Evolutionary conservation across 1,284 basidiomycete species (phyloP).

Genomic region (Pisolithus thermaeus): DNA sequence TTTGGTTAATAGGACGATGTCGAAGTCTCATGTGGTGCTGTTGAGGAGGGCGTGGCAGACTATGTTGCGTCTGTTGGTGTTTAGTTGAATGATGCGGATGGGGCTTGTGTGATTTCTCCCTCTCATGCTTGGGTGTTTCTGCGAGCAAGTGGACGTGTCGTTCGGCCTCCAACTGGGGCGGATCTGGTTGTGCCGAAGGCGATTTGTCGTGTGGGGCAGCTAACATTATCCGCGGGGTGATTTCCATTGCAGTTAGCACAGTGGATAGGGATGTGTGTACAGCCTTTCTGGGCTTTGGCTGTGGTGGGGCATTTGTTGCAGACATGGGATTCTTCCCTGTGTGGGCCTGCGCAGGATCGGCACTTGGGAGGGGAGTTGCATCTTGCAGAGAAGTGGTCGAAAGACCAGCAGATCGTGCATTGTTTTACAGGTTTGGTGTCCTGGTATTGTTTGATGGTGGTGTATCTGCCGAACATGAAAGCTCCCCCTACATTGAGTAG

Average conservation of each 20-base stretch:
- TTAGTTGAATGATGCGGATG: slow-evolving; percentile 18
- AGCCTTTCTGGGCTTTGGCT: background rate
- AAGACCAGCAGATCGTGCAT: slow-evolving; percentile 15
- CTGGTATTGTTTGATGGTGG: slow-evolving; percentile 20
- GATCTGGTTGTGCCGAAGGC: background rate
- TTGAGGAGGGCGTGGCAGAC: slow-evolving; percentile 17
- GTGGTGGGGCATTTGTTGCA: slow-evolving; percentile 7
- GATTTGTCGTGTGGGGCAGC: background rate
- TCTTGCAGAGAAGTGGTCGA: slow-evolving; percentile 4
- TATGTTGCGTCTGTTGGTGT: slow-evolving; percentile 12
- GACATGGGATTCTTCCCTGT: slow-evolving; percentile 4
- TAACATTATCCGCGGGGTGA: background rate
- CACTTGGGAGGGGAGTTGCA: slow-evolving; percentile 4
- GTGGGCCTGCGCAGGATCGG: slow-evolving; percentile 5
- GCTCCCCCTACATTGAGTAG: slow-evolving; percentile 4
- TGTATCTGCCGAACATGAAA: background rate
- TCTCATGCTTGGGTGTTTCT: too few relatives aligned
- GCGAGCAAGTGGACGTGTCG: too few relatives aligned
- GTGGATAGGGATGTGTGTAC: background rate
- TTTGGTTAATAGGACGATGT: slow-evolving; percentile 23
- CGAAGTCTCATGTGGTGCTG: slow-evolving; percentile 9
- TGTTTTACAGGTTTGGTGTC: slow-evolving; percentile 16
- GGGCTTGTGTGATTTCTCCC: background rate
- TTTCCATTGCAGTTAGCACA: background rate
- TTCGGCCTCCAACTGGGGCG: background rate